A percentile compares a stretch with the other conserved stretches of the same genome.
These are phyloP conservation scores for Phytophthora citricola DNA, from an alignment of 352 stramenopile genomes.

Conservation along the genomic window DNA sequence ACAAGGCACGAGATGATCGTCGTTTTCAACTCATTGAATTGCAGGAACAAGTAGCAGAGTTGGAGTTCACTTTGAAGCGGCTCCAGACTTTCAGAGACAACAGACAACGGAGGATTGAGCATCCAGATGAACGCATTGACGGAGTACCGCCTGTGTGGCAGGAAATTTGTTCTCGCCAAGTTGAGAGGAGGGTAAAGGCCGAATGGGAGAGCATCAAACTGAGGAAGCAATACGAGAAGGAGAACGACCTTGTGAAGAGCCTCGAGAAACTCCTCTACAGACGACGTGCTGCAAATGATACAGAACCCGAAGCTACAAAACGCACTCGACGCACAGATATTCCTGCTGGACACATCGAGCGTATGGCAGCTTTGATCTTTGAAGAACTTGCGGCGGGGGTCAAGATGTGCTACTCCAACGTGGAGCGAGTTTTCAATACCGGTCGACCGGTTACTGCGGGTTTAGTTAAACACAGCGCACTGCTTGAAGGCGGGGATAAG, in stretches of 20 bases:
- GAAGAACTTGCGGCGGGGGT: slow-evolving; percentile 39
- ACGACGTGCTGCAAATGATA: slow-evolving; percentile 1
- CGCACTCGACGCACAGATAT: slow-evolving; percentile 26
- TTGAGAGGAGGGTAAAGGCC: slow-evolving; percentile 18
- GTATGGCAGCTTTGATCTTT: slow-evolving; percentile 34
- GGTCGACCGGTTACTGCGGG: slow-evolving; percentile 16
- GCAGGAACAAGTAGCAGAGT: slow-evolving; percentile 16
- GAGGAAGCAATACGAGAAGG: slow-evolving; percentile 34
- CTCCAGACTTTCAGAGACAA: slow-evolving; percentile 16
- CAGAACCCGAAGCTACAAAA: slow-evolving; percentile 12
- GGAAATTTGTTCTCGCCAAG: slow-evolving; percentile 30
- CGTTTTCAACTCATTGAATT: slow-evolving; percentile 30
- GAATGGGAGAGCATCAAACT: slow-evolving; percentile 40
- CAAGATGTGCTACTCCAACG: slow-evolving; percentile 37
- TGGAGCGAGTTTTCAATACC: slow-evolving; percentile 37
- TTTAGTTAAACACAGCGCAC: slow-evolving; percentile 10
- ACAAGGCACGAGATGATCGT: slow-evolving; percentile 40
- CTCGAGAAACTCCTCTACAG: slow-evolving; percentile 37
- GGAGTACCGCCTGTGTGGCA: slow-evolving; percentile 35
- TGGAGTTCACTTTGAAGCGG: slow-evolving; percentile 26
- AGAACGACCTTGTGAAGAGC: slow-evolving; percentile 34
- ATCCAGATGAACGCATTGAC: not conserved
- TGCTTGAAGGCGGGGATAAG: slow-evolving; percentile 30
- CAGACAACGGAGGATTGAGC: not conserved
- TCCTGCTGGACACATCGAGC: slow-evolving; percentile 19